These are phyloP conservation scores for Rosa rugosa DNA, from an alignment of 306 rosid genomes.

Conservation along the genomic window DNA sequence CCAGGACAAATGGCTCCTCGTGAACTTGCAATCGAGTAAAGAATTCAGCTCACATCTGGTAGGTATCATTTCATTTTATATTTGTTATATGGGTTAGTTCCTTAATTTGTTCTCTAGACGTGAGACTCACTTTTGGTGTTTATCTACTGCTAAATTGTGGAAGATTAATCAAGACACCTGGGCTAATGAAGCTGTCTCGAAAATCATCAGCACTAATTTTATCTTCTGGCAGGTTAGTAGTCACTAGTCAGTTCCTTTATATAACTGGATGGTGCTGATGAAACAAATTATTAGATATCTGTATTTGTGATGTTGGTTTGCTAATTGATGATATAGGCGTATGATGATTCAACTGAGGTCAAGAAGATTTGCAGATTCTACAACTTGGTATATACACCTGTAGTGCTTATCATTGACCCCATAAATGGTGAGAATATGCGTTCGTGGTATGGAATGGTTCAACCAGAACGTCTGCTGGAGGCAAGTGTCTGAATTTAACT, in stretches of 20 bases:
- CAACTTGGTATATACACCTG: constrained; percentile 76
- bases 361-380: constrained; percentile 92
- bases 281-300: neutral
- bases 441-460: constrained; percentile 88
- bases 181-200: constrained; percentile 98
- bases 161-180: constrained; percentile 97
- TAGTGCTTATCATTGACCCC: constrained; percentile 92
- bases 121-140: constrained; percentile 16
- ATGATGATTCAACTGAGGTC: constrained; percentile 97
- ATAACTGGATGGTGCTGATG: neutral
- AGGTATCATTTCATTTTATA: constrained; percentile 15
- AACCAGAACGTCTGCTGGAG: constrained; percentile 84
- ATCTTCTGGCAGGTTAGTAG: constrained; percentile 4
- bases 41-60: constrained; percentile 99
- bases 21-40: constrained; percentile 86
- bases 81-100: neutral
- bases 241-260: neutral
- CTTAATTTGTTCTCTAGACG: neutral
- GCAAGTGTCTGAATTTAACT: constrained; percentile 17
- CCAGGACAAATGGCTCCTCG: constrained; percentile 85
- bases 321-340: constrained; percentile 27
- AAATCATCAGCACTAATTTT: constrained; percentile 22
- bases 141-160: constrained; percentile 28
- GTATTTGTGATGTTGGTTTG: neutral
- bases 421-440: constrained; percentile 95